Conservation (phyloP, 345 rosid genomes). For the Isatis tinctoria region DNA sequence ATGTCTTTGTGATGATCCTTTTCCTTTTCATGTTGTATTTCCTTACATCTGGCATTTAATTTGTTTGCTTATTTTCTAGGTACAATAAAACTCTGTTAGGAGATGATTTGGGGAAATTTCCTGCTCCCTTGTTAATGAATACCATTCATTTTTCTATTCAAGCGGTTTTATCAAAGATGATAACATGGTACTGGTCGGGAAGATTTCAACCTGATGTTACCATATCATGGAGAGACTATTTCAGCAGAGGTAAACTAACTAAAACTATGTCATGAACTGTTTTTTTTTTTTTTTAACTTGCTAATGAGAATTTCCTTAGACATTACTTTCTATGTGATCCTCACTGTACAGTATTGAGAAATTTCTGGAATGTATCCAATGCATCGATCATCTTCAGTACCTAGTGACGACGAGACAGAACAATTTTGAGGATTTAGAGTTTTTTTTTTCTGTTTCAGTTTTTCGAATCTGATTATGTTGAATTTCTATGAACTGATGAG, state of each 20-base stretch:
- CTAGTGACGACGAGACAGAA: not conserved
- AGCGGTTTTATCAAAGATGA: slow-evolving; percentile 75
- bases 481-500: slow-evolving; percentile 68
- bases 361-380: not conserved
- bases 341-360: not conserved
- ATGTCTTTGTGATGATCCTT: slow-evolving; percentile 2
- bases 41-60: slow-evolving; percentile 4
- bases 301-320: not conserved
- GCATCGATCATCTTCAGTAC: not conserved
- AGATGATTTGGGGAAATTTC: slow-evolving; percentile 92
- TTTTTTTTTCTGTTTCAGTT: not conserved
- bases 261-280: not conserved
- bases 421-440: not conserved
- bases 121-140: slow-evolving; percentile 98
- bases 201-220: slow-evolving; percentile 55
- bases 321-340: not conserved
- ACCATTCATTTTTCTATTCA: slow-evolving; percentile 88
- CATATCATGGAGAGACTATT: slow-evolving; percentile 88
- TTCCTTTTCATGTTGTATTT: not conserved
- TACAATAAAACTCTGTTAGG: slow-evolving; percentile 95
- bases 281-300: not conserved
- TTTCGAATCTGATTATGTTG: slow-evolving; percentile 35
- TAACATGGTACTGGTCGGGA: slow-evolving; percentile 84
- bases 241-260: slow-evolving; percentile 57
- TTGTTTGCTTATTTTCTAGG: slow-evolving; percentile 38